Conservation (phyloP, 1,284 basidiomycete species). For the Peniophora sp. region DNA sequence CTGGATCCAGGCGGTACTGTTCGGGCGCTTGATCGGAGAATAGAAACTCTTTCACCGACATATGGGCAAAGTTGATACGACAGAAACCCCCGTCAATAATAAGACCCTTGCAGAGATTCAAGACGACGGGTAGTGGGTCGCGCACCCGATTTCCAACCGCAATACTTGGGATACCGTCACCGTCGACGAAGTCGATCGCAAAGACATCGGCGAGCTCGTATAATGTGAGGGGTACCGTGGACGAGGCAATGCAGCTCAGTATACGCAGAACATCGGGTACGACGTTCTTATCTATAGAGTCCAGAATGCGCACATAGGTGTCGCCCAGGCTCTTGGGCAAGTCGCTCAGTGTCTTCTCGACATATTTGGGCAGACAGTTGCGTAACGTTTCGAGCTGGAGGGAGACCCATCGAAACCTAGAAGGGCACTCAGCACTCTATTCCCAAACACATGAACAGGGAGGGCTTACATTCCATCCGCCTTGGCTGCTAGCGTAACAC, state of each 20-base stretch:
- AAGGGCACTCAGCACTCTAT: background rate
- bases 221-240: conserved; percentile 3
- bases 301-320: conserved; percentile 5
- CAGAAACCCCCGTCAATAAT: background rate
- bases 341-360: background rate
- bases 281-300: conserved; percentile 3
- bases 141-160: background rate
- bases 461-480: conserved; percentile 7
- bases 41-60: background rate
- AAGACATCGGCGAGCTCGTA: conserved; percentile 9
- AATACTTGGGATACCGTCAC: background rate
- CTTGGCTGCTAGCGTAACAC: conserved; percentile 4
- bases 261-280: conserved; percentile 5
- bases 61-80: background rate
- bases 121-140: background rate
- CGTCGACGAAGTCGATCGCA: conserved; percentile 6
- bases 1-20: too few relatives aligned
- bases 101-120: background rate
- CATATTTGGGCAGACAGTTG: conserved; percentile 3
- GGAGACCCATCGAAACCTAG: conserved; percentile 6
- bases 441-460: background rate
- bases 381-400: conserved; percentile 1
- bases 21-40: too few relatives aligned
- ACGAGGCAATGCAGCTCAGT: conserved; percentile 4
- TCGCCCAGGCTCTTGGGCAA: conserved; percentile 7